Evolutionary conservation across 306 rosid species (phyloP).

Genomic region (Oxytropis ochrocephala): DNA sequence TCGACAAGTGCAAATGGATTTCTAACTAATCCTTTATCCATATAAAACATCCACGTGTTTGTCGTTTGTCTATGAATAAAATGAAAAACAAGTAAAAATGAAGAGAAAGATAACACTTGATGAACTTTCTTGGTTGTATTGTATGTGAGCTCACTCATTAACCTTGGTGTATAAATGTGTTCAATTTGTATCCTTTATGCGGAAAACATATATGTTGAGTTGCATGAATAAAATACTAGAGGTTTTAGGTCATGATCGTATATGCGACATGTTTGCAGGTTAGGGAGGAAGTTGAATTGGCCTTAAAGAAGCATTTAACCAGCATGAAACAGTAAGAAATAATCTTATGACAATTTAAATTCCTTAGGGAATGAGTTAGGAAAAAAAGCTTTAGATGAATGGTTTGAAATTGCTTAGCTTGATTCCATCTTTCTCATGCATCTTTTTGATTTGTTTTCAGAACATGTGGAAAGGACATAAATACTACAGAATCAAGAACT

Average conservation of each 20-base stretch:
- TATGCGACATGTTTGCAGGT: conserved; percentile 52
- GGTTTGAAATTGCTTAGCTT: conserved; percentile 12
- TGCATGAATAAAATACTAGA: not conserved
- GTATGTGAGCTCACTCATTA: not conserved
- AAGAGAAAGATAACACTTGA: not conserved
- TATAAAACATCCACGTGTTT: not conserved
- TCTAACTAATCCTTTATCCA: conserved; percentile 17
- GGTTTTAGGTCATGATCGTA: conserved; percentile 1
- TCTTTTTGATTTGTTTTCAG: conserved; percentile 42
- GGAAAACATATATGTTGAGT: not conserved
- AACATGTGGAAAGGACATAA: conserved; percentile 54
- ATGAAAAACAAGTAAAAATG: not conserved
- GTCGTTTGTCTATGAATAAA: conserved; percentile 4
- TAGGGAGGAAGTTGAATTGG: conserved; percentile 88
- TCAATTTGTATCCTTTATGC: not conserved
- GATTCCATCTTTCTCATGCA: not conserved
- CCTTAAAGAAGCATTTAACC: conserved; percentile 64
- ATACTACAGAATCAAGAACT: conserved; percentile 47
- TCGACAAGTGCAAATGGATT: conserved; percentile 22
- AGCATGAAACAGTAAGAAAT: conserved; percentile 72
- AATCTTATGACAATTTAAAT: conserved; percentile 18
- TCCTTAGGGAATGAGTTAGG: conserved; percentile 8
- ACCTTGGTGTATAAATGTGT: not conserved
- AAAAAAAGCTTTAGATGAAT: not conserved
- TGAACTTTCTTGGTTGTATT: conserved; percentile 13